Evolutionary conservation across 176 grass and related monocot species (phyloP).

Genomic region (Hordeum marinum): DNA sequence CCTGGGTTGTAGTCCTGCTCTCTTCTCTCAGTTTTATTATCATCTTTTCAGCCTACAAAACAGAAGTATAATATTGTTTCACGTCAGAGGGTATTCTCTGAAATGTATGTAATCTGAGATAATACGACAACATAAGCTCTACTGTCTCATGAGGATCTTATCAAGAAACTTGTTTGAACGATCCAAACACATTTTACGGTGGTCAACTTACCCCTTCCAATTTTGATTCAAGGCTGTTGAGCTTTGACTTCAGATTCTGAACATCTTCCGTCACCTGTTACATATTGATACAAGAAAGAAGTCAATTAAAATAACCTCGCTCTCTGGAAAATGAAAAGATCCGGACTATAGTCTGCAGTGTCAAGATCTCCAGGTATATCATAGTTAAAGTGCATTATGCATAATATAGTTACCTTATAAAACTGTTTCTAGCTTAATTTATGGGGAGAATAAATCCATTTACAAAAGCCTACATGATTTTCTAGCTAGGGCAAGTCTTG

Average conservation of each 20-base stretch:
- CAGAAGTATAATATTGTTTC: not conserved
- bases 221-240: constrained; percentile 76
- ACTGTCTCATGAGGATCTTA: not conserved
- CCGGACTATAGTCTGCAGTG: not conserved
- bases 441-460: not conserved
- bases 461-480: not conserved
- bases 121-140: not conserved
- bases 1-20: constrained; percentile 55
- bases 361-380: not conserved
- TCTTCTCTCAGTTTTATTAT: constrained; percentile 71
- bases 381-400: not conserved
- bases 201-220: constrained; percentile 69
- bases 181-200: constrained; percentile 13
- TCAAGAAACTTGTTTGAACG: not conserved
- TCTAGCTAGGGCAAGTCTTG: not conserved
- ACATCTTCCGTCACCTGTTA: constrained; percentile 86
- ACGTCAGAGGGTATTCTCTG: not conserved
- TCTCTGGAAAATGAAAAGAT: not conserved
- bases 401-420: not conserved
- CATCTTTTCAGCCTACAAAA: constrained; percentile 81
- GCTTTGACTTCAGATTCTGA: constrained; percentile 81
- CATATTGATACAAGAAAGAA: constrained; percentile 23
- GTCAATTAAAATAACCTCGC: constrained; percentile 3
- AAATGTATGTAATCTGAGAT: constrained; percentile 7
- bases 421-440: not conserved